Base-by-base conservation (phyloP, 139 green algal genomes). In the Helicosporidium sp. region DNA sequence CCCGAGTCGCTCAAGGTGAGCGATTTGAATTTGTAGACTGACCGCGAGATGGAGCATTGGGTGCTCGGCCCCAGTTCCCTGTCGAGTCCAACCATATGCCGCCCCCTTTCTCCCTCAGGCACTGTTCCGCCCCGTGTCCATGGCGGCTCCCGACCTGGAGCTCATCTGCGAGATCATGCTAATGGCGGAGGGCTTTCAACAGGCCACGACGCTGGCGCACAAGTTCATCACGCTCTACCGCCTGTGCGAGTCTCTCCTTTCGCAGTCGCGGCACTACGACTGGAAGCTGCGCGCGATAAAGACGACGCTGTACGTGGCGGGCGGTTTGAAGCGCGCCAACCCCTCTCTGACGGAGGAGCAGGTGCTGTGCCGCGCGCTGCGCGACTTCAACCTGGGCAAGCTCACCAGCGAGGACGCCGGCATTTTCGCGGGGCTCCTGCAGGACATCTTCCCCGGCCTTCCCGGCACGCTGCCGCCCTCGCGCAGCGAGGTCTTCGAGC, bases 201-300 rank as follows among this genome's bases (percentile, higher is more conserved):
- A 72, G 59, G 79, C 67, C 54, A 89, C 88, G 69, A 42, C 80
- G 25, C 77, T 94, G 20, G 72, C 70, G 5, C 69, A 83, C 57
- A 93, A 93, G 70, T 93, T 93, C 61, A 74, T 94, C 19, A 85
- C 86, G 39, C 66, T 94, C 48, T 93, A 94, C 74, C 81, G 77
- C 56, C 74, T 93, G 28, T 91, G 78, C 60, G 77, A 89, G 59
- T 82, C 90, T 65, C 64, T 93, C 61, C 79, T 93, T 41, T 83
- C 68, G 45, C 87, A 86, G 69, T 43, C 46, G 23, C 57, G 66
- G 44, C 84, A 94, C 64, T 94, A 94, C 55, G 84, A 94, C 65
- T 94, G 84, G 84, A 93, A 93, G 74, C 71, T 94, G 67, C 74
- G 84, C 39, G 84, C 84, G n/a, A 93, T 94, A 70, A 94, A 94